A percentile compares a stretch with the other conserved stretches of the same genome.
phyloP scores from a whole-genome alignment of 805 yeast species.

The Metschnikowia picachoensis region DNA sequence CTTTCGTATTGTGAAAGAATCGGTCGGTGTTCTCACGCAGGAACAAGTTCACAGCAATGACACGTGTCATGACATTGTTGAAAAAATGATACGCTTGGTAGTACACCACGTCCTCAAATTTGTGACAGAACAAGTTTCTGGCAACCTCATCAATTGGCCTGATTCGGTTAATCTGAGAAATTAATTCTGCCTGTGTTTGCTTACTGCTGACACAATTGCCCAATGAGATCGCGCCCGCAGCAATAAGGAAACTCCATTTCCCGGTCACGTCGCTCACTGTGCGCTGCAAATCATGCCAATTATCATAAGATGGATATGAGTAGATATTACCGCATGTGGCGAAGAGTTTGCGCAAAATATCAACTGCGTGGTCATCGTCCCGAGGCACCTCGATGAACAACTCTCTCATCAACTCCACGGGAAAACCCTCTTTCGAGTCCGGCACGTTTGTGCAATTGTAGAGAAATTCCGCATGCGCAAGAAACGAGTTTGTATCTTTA shows the following conservation, averaged over 20 bases:
- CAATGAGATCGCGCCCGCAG: constrained; percentile 23
- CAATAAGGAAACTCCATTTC: not conserved
- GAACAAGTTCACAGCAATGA: constrained; percentile 11
- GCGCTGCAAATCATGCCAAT: constrained; percentile 17
- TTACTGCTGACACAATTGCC: constrained; percentile 32
- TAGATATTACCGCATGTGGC: constrained; percentile 33
- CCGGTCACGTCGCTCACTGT: constrained; percentile 12
- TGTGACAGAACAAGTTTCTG: constrained; percentile 16
- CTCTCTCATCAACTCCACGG: not conserved
- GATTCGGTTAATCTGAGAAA: constrained; percentile 4
- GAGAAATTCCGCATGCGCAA: constrained; percentile 11
- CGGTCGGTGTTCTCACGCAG: constrained; percentile 16
- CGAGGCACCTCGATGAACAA: constrained; percentile 3
- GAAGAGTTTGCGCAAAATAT: constrained; percentile 24
- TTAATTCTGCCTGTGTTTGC: constrained; percentile 16
- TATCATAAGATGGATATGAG: constrained; percentile 29
- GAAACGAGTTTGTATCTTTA: not conserved
- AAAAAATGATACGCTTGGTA: constrained; percentile 35
- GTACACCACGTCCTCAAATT: constrained; percentile 33
- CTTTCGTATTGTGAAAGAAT: constrained; percentile 22
- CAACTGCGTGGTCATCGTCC: not conserved
- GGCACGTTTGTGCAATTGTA: constrained; percentile 22
- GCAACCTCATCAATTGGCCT: constrained; percentile 16
- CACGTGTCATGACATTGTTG: constrained; percentile 24
- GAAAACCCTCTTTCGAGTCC: constrained; percentile 3